Conservation (phyloP, 2,329 filamentous ascomycete genomes). For the Penicillium griseofulvum region DNA sequence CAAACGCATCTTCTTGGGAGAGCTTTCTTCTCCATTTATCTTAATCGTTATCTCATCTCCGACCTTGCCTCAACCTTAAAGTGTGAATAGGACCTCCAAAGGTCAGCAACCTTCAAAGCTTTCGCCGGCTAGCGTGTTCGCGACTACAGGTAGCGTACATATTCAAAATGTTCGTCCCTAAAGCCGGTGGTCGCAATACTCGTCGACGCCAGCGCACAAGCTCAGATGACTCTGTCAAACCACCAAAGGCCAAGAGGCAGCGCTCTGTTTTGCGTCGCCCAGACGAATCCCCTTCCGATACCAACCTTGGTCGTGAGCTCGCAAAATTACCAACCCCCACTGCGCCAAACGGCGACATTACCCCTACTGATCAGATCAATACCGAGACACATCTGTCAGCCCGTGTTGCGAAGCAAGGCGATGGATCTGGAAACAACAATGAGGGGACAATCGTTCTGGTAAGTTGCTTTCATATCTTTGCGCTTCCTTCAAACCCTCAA, state of each 20-base stretch:
- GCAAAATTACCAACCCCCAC: slow-evolving; percentile 13
- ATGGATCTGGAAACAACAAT: slow-evolving; percentile 30
- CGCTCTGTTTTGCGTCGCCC: slow-evolving; percentile 43
- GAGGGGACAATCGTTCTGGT: slow-evolving; percentile 41
- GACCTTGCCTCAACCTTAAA: neutral
- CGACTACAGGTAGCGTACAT: neutral
- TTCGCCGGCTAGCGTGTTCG: slow-evolving; percentile 4
- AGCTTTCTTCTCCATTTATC: neutral
- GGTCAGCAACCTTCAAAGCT: slow-evolving; percentile 2
- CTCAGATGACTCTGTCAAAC: slow-evolving; percentile 47
- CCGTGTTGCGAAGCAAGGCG: slow-evolving; percentile 38
- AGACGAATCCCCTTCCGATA: slow-evolving; percentile 28
- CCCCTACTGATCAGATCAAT: slow-evolving; percentile 17
- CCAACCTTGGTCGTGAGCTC: slow-evolving; percentile 19
- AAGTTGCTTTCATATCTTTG: slow-evolving; percentile 9
- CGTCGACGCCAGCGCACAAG: slow-evolving; percentile 42
- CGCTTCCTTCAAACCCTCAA: slow-evolving; percentile 4
- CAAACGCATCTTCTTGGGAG: neutral
- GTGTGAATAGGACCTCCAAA: neutral
- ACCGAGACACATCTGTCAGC: slow-evolving; percentile 36
- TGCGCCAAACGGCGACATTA: slow-evolving; percentile 12
- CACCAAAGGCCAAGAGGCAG: slow-evolving; percentile 48
- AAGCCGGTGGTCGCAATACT: slow-evolving; percentile 35
- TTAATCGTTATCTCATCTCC: neutral
- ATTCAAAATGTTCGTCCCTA: slow-evolving; percentile 41